Evolutionary conservation across 768 basidiomycete species (phyloP), one percentile per base, ranked within the genome.

Genomic region (Symmetrospora coprosmae): DNA sequence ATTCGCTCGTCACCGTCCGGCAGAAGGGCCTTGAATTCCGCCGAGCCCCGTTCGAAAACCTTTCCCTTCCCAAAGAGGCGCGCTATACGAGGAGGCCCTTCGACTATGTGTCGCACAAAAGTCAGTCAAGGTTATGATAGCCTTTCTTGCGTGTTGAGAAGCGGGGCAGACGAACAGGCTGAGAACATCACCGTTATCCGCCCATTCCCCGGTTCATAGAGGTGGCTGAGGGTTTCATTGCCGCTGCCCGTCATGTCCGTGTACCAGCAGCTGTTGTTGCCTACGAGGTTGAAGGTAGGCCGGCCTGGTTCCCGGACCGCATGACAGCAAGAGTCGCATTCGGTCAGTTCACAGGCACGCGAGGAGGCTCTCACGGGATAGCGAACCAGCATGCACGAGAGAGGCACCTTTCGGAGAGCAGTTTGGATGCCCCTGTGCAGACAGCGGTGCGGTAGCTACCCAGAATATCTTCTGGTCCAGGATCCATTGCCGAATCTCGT

Each of bases 151-250:
- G 23, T 3, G 43, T 4, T 6, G 43, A 11, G 50, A 25, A 25
- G 13, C 11, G 30, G 4, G 37, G n/a, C 19, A 8, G 35, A 31
- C 7, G n/a, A 17, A 13, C 25, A 65, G 16, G 62, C 34, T 17
- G 34, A 48, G 35, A 62, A 55, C 53, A 63, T 50, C 41, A 68
- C 27, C 11, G 67, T 68, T 21, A 68, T 60, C 14, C 67, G 51
- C 7, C 51, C 53, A 50, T 68, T 68, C 0, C 55, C 55, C 6
- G 28, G 38, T 35, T 68, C 65, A 16, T 49, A 35, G 3, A 68
- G 23, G 30, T 68, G 67, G 2, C 62, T 51, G 19, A 68, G 49
- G 2, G 67, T 66, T 39, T 68, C 67, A 38, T 58, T 60, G 1
- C 67, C 66, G 43, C 39, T 45, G 0, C 63, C 63, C 0, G 63